These are phyloP conservation scores for Hyaloscypha bicolor DNA, from an alignment of 495 filamentous ascomycete species.

Conservation along the genomic window DNA sequence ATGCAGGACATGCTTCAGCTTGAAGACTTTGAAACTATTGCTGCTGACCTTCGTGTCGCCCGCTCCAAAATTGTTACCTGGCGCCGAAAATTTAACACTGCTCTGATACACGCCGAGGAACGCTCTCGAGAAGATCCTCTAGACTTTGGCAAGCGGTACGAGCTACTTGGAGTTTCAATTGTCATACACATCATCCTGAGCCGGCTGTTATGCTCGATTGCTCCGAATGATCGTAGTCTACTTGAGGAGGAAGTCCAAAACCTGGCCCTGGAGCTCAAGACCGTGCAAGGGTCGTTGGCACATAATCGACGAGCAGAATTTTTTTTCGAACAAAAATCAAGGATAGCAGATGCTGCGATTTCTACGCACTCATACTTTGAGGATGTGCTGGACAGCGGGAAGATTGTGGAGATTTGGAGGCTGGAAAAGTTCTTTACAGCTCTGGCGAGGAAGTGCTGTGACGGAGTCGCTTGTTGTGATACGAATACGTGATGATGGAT, in stretches of 20 bases:
- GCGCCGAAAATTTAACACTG: constrained; percentile 15
- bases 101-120: constrained; percentile 5
- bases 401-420: constrained; percentile 22
- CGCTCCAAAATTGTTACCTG: constrained; percentile 5
- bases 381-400: constrained; percentile 5
- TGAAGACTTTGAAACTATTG: constrained; percentile 6
- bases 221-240: constrained; percentile 13
- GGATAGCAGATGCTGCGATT: constrained; percentile 16
- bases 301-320: constrained; percentile 13
- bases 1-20: constrained; percentile 13
- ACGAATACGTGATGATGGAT: neutral
- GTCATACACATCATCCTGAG: constrained; percentile 9
- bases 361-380: constrained; percentile 2
- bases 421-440: constrained; percentile 7
- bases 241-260: constrained; percentile 19
- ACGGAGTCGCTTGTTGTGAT: constrained; percentile 10
- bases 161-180: constrained; percentile 15
- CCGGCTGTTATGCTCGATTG: constrained; percentile 13
- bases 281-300: constrained; percentile 2
- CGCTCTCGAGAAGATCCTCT: neutral
- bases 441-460: constrained; percentile 13
- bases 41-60: neutral
- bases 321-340: constrained; percentile 13
- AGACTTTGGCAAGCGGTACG: constrained; percentile 18
- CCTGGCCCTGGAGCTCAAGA: constrained; percentile 15